phyloP scores from a whole-genome alignment of 2,329 filamentous ascomycete species.

The Paracorniculantispora psalliotae region DNA sequence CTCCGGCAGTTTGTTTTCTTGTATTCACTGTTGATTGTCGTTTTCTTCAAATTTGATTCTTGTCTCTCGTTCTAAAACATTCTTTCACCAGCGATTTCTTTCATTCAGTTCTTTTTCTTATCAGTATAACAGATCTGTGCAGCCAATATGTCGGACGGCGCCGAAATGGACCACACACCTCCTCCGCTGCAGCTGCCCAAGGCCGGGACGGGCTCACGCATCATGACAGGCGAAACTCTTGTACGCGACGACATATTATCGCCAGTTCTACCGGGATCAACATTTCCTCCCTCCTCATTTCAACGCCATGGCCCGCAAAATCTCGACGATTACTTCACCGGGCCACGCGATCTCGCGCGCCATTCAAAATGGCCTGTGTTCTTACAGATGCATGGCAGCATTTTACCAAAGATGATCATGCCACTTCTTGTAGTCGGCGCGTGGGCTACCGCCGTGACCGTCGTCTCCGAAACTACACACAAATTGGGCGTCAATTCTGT shows the following conservation, averaged over 20 bases:
- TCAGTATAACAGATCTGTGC: neutral
- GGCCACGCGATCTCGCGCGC: conserved; percentile 63
- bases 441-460: conserved; percentile 64
- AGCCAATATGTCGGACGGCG: conserved; percentile 2
- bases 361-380: conserved; percentile 76
- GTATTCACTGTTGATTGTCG: neutral
- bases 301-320: conserved; percentile 36
- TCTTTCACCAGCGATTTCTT: neutral
- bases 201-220: neutral
- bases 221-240: conserved; percentile 7
- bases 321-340: conserved; percentile 58
- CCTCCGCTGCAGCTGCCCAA: neutral
- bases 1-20: neutral
- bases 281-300: conserved; percentile 26
- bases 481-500: conserved; percentile 31
- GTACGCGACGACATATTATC: conserved; percentile 21
- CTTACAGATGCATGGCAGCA: conserved; percentile 69
- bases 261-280: conserved; percentile 25
- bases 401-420: conserved; percentile 68
- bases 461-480: conserved; percentile 44
- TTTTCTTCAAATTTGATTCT: neutral
- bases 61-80: neutral
- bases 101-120: neutral
- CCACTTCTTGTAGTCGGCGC: conserved; percentile 57
- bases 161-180: neutral